Evolutionary conservation across 2,329 filamentous ascomycete species (phyloP), one percentile per base, ranked within the genome.

Genomic region (Neofusicoccum ribis): DNA sequence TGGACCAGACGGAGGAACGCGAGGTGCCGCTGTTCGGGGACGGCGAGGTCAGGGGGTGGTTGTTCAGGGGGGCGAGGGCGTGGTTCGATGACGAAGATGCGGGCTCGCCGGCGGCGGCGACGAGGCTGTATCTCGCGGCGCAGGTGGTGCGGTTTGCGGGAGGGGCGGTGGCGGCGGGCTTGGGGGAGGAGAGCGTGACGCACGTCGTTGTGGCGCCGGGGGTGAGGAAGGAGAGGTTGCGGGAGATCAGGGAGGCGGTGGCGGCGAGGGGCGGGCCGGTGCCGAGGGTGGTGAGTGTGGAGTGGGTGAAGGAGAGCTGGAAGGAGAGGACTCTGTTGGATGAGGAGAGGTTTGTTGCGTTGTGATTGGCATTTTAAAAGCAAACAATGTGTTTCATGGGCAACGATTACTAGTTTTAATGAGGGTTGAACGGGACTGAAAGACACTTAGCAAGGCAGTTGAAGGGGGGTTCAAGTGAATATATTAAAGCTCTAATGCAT

Each of bases 301-400:
- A 82, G 14, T 99, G 95, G 95, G 78, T 97, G 0, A 84, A 89
- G 59, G 88, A 90, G 61, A 91, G 91, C 71, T 97, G 93, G 92
- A 82, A 82, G 66, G 91, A 94, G 74, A 84, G 83, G 68, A 96
- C 92, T 0, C 72, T 91, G 67, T 75, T 97, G 52, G 92, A 96
- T 69, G 94, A 97, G 62, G 76, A 77, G 37, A 51, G 23, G 44
- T 64, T 49, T 15, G 52, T 49, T 49, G 52, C 36, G 14, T 15
- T 31, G 36, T 59, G 36, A 59, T 14, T 17, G 3, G 14, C 0
- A 23, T 31, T 31, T 31, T 31, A 31, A 5, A 31, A 7, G 27
- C 27, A 31, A 7, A 31, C 27, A 31, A 7, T 31, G 27, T 7
- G 27, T 7, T 31, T 31, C 27, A 7, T 7, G 27, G 27, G 6